Evolutionary conservation across 129 eudicot species (phyloP).

Genomic region (Flaveria sonorensis): DNA sequence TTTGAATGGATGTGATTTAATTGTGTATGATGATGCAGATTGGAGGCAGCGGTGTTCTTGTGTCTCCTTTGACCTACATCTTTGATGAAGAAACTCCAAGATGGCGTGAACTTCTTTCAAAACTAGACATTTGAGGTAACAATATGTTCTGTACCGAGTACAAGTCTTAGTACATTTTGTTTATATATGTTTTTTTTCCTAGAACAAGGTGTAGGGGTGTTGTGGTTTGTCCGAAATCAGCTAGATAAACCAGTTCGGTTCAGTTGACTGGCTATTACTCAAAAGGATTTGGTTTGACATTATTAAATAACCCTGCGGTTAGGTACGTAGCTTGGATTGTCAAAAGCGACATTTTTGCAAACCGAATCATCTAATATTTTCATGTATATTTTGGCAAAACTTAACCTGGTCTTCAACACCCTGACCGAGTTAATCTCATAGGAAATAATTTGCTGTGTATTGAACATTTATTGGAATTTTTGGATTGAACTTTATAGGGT

Average conservation of each 20-base stretch:
- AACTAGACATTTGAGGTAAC: slow-evolving; percentile 57
- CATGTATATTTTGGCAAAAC: too few relatives aligned
- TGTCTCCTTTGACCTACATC: slow-evolving; percentile 88
- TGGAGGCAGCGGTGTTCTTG: slow-evolving; percentile 93
- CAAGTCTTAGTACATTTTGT: slow-evolving; percentile 18
- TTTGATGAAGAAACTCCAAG: slow-evolving; percentile 96
- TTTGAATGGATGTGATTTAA: slow-evolving; percentile 7
- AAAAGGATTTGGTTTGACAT: too few relatives aligned
- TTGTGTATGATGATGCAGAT: slow-evolving; percentile 48
- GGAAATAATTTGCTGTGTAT: too few relatives aligned
- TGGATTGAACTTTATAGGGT: too few relatives aligned
- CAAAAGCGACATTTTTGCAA: too few relatives aligned
- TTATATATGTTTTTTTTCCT: neutral
- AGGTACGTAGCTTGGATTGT: too few relatives aligned
- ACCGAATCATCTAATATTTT: too few relatives aligned
- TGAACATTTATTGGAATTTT: too few relatives aligned
- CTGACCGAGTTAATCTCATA: too few relatives aligned
- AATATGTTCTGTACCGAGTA: slow-evolving; percentile 21
- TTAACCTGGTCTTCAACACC: too few relatives aligned
- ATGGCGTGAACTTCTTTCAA: slow-evolving; percentile 75
- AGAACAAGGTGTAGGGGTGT: slow-evolving; percentile 3
- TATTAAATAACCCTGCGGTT: too few relatives aligned
- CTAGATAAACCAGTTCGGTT: neutral
- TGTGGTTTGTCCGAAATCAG: neutral
- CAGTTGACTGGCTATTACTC: neutral